A percentile compares a stretch with the other conserved stretches of the same genome.
Evolutionary conservation across 352 stramenopile species (phyloP).

Genomic region (Phytophthora pistaciae): DNA sequence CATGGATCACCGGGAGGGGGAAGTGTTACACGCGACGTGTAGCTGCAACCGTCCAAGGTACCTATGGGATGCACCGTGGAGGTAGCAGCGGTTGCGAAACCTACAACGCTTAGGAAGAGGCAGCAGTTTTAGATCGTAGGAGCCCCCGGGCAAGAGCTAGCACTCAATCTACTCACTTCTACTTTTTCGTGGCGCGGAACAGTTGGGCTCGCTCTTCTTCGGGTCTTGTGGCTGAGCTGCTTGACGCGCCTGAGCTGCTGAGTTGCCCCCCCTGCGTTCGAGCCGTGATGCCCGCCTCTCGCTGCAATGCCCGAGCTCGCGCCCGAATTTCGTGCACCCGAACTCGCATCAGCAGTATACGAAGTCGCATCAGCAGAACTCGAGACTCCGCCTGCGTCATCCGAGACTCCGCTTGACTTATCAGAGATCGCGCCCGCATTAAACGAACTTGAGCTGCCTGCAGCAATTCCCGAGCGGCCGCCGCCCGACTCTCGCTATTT

Average conservation of each 20-base stretch:
- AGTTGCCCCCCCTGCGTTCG: background rate
- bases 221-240: conserved; percentile 41
- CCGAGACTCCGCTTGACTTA: too few relatives aligned
- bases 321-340: too few relatives aligned
- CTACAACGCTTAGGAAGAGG: background rate
- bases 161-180: background rate
- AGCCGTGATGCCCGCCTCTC: background rate
- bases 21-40: background rate
- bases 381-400: too few relatives aligned
- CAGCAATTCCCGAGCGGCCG: background rate
- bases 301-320: background rate
- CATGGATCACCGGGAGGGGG: too few relatives aligned
- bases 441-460: too few relatives aligned
- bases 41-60: background rate
- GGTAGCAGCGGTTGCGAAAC: background rate
- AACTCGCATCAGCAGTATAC: too few relatives aligned
- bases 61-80: background rate
- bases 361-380: too few relatives aligned
- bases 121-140: background rate
- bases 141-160: background rate
- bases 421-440: too few relatives aligned
- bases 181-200: conserved; percentile 3
- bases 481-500: conserved; percentile 1
- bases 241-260: conserved; percentile 9
- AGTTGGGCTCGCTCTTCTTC: background rate